phyloP scores from a whole-genome alignment of 805 yeast genomes.

The Barnettozyma pratensis region DNA sequence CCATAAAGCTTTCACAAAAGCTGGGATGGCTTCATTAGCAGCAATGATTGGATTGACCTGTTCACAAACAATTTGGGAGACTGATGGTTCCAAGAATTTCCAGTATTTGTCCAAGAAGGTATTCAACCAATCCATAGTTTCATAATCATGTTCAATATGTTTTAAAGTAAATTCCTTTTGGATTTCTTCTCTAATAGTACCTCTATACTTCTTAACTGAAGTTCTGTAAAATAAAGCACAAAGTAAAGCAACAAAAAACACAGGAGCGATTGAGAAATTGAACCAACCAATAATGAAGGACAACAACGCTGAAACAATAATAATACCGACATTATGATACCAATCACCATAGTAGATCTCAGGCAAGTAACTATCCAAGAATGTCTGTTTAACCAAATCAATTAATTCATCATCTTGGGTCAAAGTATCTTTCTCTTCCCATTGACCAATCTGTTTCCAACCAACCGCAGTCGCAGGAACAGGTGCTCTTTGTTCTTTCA shows the following conservation, averaged over 20 bases:
- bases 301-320: constrained; percentile 60
- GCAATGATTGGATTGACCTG: constrained; percentile 83
- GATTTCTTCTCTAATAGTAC: constrained; percentile 67
- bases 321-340: constrained; percentile 83
- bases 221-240: constrained; percentile 73
- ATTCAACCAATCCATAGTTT: constrained; percentile 95
- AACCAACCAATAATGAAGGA: constrained; percentile 80
- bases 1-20: constrained; percentile 78
- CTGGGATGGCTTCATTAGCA: constrained; percentile 69
- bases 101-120: constrained; percentile 86
- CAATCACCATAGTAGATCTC: constrained; percentile 86
- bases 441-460: constrained; percentile 92
- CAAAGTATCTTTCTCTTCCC: constrained; percentile 64
- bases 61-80: constrained; percentile 79
- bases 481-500: constrained; percentile 35
- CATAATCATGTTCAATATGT: constrained; percentile 82
- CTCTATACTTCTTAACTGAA: constrained; percentile 75
- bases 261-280: constrained; percentile 72
- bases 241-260: constrained; percentile 64
- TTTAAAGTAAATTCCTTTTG: constrained; percentile 81
- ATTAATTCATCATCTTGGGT: constrained; percentile 63
- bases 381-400: constrained; percentile 69
- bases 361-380: constrained; percentile 72
- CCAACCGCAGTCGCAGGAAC: constrained; percentile 74
- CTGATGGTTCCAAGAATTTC: constrained; percentile 84